phyloP scores from a whole-genome alignment of 495 filamentous ascomycete species.

The Aspergillus incahuasiensis region DNA sequence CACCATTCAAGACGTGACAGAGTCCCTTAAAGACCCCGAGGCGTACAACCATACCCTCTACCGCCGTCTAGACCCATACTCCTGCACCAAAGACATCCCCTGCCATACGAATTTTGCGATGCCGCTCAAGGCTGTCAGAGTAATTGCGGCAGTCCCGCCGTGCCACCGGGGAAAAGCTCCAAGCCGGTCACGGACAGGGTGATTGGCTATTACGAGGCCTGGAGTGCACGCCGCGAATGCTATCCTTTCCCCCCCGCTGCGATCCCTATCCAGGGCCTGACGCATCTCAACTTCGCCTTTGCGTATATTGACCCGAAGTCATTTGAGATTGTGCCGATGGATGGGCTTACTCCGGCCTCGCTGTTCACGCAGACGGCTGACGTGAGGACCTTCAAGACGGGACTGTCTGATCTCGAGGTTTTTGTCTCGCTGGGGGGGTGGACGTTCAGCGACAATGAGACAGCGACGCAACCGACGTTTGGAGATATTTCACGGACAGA shows the following conservation, averaged over 20 bases:
- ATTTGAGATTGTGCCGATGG: background rate
- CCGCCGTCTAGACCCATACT: no score
- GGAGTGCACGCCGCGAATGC: conserved; percentile 2
- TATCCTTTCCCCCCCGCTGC: conserved; percentile 3
- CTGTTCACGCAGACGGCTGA: no score
- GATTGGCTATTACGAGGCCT: conserved; percentile 6
- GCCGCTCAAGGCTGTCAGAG: background rate
- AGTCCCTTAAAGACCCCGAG: no score
- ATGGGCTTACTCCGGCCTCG: background rate
- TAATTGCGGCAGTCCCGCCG: no score
- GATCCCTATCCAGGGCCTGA: conserved; percentile 8
- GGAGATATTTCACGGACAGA: no score
- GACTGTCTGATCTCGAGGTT: background rate
- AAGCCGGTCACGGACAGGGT: no score
- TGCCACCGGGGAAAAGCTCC: no score
- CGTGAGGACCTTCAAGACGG: background rate
- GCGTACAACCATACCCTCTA: no score
- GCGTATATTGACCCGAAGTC: background rate
- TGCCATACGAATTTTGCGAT: background rate
- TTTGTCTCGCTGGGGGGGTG: conserved; percentile 12
- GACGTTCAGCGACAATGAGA: conserved; percentile 6
- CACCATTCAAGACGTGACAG: no score
- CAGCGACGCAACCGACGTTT: no score
- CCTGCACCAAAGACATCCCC: no score
- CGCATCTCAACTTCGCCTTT: conserved; percentile 21